Conservation (phyloP, 176 grass and related monocot genomes). For the Paspalum notatum region DNA sequence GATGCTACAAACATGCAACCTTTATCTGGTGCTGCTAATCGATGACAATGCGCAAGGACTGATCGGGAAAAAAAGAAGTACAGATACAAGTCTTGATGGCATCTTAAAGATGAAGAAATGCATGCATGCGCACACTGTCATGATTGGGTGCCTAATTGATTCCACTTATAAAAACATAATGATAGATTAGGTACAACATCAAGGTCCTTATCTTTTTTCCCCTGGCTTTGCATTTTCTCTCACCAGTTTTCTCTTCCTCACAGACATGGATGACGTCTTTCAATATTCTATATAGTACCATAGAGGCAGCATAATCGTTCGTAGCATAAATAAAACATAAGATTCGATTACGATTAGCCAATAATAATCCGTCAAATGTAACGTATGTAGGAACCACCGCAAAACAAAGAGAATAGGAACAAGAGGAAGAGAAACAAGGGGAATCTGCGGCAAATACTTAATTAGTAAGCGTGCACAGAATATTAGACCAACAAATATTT, state of each 20-base stretch:
- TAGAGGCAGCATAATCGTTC: neutral
- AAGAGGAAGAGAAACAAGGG: neutral
- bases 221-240: neutral
- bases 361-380: neutral
- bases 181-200: constrained; percentile 33
- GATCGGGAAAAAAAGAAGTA: neutral
- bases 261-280: neutral
- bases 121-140: constrained; percentile 31
- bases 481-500: neutral
- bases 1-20: neutral
- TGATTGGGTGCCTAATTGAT: constrained; percentile 32
- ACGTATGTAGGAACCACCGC: neutral
- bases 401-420: neutral
- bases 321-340: neutral
- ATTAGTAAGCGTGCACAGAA: neutral
- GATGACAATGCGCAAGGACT: neutral
- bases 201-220: neutral
- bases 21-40: neutral
- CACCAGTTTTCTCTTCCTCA: neutral
- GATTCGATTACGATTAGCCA: neutral
- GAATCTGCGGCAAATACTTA: neutral
- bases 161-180: neutral
- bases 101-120: constrained; percentile 28
- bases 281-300: neutral
- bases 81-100: neutral